phyloP scores from a whole-genome alignment of 352 stramenopile genomes.

The Globisporangium abappressorium region DNA sequence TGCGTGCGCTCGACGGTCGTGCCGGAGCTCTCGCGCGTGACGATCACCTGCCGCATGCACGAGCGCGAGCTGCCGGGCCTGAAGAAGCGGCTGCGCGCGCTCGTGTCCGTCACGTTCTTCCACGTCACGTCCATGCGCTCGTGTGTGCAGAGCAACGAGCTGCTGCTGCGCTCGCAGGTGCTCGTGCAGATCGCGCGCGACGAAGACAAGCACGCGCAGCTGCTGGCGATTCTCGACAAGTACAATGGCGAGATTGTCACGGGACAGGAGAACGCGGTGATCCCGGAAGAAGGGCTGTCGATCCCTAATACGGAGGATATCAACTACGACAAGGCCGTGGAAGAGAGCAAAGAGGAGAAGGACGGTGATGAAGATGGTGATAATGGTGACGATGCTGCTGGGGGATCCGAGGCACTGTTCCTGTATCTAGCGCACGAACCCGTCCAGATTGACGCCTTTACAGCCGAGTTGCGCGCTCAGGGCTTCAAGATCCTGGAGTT shows the following conservation, averaged over 20 bases:
- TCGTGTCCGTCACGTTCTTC: conserved; percentile 78
- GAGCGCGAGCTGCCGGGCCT: conserved; percentile 50
- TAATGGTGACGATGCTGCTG: not conserved
- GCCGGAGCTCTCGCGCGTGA: conserved; percentile 74
- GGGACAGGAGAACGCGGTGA: conserved; percentile 27
- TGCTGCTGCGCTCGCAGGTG: conserved; percentile 60
- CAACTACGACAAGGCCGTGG: conserved; percentile 19
- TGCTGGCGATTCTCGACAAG: conserved; percentile 30
- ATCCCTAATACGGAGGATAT: conserved; percentile 24
- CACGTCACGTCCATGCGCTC: conserved; percentile 68
- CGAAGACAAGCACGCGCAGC: conserved; percentile 20
- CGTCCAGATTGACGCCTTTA: conserved; percentile 37
- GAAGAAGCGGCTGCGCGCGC: conserved; percentile 51
- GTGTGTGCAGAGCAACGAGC: conserved; percentile 60
- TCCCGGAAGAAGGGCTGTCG: conserved; percentile 25
- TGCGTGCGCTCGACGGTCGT: conserved; percentile 69
- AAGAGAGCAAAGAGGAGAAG: conserved; percentile 4
- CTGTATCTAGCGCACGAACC: conserved; percentile 58
- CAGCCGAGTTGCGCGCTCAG: conserved; percentile 28
- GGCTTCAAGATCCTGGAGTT: conserved; percentile 48
- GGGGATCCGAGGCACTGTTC: conserved; percentile 19
- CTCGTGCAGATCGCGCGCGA: conserved; percentile 36
- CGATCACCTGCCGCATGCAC: conserved; percentile 59
- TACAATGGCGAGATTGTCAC: conserved; percentile 39
- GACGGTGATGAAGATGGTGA: not conserved